Percentiles rank a stretch among this genome's conserved stretches.
phyloP scores from a whole-genome alignment of 805 yeast species.

The Komagataella mondaviorum region DNA sequence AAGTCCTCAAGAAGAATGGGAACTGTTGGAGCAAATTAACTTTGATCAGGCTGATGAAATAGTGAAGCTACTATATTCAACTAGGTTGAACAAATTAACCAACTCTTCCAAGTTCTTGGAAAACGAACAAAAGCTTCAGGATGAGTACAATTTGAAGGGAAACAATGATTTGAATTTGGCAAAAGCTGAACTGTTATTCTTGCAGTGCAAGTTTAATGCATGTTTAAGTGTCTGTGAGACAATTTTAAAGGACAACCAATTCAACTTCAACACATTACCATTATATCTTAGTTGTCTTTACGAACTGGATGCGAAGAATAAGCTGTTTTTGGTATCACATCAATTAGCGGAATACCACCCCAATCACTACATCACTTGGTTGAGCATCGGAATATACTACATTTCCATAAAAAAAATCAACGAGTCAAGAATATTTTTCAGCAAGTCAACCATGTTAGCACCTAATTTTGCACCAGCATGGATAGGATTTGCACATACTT shows the following conservation, averaged over 20 bases:
- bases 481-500: slow-evolving; percentile 97
- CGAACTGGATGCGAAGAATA: slow-evolving; percentile 75
- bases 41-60: slow-evolving; percentile 70
- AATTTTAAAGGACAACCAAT: slow-evolving; percentile 44
- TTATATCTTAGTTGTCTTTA: slow-evolving; percentile 71
- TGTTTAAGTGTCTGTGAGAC: slow-evolving; percentile 66
- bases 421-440: slow-evolving; percentile 80
- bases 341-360: slow-evolving; percentile 79
- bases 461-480: slow-evolving; percentile 93
- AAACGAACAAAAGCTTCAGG: slow-evolving; percentile 50
- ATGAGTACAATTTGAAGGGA: slow-evolving; percentile 57
- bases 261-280: slow-evolving; percentile 62
- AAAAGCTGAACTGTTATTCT: slow-evolving; percentile 55
- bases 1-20: slow-evolving; percentile 84
- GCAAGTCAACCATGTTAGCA: slow-evolving; percentile 77
- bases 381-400: slow-evolving; percentile 86
- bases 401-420: slow-evolving; percentile 54
- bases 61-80: slow-evolving; percentile 61
- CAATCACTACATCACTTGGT: slow-evolving; percentile 73
- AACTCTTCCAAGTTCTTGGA: slow-evolving; percentile 45
- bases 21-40: slow-evolving; percentile 45
- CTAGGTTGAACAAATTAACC: slow-evolving; percentile 61
- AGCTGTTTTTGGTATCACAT: slow-evolving; percentile 69
- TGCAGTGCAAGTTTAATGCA: slow-evolving; percentile 66
- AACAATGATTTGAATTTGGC: slow-evolving; percentile 60